Conservation (phyloP, 805 yeast species). For the Wickerhamomyces alni region DNA sequence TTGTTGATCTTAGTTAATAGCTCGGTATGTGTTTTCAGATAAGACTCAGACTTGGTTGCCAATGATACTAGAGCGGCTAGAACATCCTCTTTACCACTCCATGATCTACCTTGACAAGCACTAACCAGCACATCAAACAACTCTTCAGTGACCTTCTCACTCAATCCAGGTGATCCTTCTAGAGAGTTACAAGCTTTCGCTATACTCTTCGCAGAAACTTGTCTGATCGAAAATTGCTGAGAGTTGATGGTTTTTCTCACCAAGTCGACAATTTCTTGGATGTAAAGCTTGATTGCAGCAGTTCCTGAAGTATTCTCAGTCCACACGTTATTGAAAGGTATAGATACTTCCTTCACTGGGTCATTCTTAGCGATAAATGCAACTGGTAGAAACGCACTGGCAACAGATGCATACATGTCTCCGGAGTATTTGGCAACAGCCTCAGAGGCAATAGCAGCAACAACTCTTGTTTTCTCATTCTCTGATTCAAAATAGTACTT, state of each 20-base stretch:
- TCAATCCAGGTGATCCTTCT: conserved; percentile 22
- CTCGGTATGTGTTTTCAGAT: conserved; percentile 25
- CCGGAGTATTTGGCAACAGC: conserved; percentile 64
- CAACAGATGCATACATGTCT: conserved; percentile 56
- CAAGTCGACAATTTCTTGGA: conserved; percentile 58
- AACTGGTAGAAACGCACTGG: conserved; percentile 67
- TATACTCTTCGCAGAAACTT: conserved; percentile 63
- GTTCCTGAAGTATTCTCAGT: conserved; percentile 69
- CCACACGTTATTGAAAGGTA: conserved; percentile 64
- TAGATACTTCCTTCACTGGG: conserved; percentile 36
- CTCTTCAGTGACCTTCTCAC: conserved; percentile 20
- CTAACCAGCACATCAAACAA: conserved; percentile 50
- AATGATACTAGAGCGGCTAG: conserved; percentile 64
- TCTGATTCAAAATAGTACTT: conserved; percentile 54
- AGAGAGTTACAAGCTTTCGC: conserved; percentile 50
- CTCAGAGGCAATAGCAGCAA: conserved; percentile 58
- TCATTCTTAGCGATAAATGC: conserved; percentile 77
- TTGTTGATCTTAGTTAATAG: conserved; percentile 34
- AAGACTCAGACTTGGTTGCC: conserved; percentile 37
- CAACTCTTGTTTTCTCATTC: conserved; percentile 39
- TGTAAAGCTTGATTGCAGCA: conserved; percentile 62
- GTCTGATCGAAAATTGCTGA: conserved; percentile 57
- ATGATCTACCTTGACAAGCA: conserved; percentile 71
- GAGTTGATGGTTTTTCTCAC: conserved; percentile 47
- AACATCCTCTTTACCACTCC: conserved; percentile 82